Percentiles rank a stretch among this genome's conserved stretches.
phyloP scores from a whole-genome alignment of 352 stramenopile species.

The Phytopythium helicoides region DNA sequence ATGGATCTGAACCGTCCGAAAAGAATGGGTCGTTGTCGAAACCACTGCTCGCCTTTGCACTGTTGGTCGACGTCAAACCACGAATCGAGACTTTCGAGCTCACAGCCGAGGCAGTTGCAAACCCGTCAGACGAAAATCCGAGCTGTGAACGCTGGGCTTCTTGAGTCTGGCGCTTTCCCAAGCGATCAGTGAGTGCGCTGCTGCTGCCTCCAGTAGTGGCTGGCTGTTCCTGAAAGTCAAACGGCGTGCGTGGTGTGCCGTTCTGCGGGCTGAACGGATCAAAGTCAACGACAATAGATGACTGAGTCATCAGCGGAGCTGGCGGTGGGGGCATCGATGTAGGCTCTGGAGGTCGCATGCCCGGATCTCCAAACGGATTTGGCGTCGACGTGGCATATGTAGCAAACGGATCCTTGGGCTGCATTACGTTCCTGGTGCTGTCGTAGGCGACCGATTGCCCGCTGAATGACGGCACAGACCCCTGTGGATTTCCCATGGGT shows the following conservation, averaged over 20 bases:
- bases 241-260: conserved; percentile 44
- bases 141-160: conserved; percentile 60
- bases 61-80: conserved; percentile 20
- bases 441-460: too few species aligned
- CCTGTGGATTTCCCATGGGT: conserved; percentile 4
- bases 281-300: conserved; percentile 64
- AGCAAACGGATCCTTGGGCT: conserved; percentile 50
- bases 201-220: conserved; percentile 10
- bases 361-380: conserved; percentile 8
- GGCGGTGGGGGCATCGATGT: conserved; percentile 19
- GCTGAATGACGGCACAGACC: too few species aligned
- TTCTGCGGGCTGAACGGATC: conserved; percentile 67
- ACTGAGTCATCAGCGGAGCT: conserved; percentile 12
- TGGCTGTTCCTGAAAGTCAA: conserved; percentile 31
- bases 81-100: conserved; percentile 45
- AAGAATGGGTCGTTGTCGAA: conserved; percentile 60
- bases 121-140: conserved; percentile 48
- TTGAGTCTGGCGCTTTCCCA: conserved; percentile 61
- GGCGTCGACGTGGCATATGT: conserved; percentile 15
- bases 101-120: conserved; percentile 20
- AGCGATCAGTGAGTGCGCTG: conserved; percentile 33
- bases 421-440: too few species aligned
- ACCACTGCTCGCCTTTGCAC: conserved; percentile 12
- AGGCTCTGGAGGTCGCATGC: conserved; percentile 23
- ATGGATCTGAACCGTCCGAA: conserved; percentile 55